Evolutionary conservation across 805 yeast genomes (phyloP), one percentile per base, ranked within the genome.

Genomic region (Candida yuanshanica): DNA sequence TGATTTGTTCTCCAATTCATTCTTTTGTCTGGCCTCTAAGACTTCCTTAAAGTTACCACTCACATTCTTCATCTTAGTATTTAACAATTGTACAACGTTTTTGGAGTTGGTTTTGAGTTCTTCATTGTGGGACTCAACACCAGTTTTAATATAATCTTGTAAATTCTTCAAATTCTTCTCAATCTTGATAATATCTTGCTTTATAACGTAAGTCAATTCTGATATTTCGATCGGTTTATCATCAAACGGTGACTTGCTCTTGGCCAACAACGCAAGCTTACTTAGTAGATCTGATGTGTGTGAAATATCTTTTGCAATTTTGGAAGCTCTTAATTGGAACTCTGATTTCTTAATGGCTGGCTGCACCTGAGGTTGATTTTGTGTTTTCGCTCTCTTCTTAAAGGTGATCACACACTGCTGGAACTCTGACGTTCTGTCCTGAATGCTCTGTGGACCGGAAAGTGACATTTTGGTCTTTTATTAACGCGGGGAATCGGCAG

Each of bases 221-320:
- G 90, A 86, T 48, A 93, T 87, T 58, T 93, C 98, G 13, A 87
- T 81, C 1, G 98, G 97, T 50, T 84, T 81, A 63, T 93, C 99
- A 56, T 90, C 96, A 50, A 93, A 87, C 58, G 91, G 64, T 16
- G 96, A 95, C 59, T 89, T 90, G 52, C 89, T 72, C 60, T 84
- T 88, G 4, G 99, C 97, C 49, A 93, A 56, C 27, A 62, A 68
- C 2, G 98, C 96, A 40, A 93, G 69, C 53, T 88, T 81, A 29
- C 83, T 79, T 42, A 93, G 68, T 51, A 89, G 69, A 39, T 79
- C 87, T 6, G 96, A 90, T 11, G 91, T 87, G 41, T 79, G 81
- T 10, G 90, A 83, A 39, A 93, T 87, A 54, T 93, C 97, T 56
- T 79, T 81, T 36, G 98, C 97, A 22, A 93, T 85, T 7, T 69